Evolutionary conservation across 192 early-diverging fungal species (phyloP).

Genomic region (Gamsiella multidivaricata): DNA sequence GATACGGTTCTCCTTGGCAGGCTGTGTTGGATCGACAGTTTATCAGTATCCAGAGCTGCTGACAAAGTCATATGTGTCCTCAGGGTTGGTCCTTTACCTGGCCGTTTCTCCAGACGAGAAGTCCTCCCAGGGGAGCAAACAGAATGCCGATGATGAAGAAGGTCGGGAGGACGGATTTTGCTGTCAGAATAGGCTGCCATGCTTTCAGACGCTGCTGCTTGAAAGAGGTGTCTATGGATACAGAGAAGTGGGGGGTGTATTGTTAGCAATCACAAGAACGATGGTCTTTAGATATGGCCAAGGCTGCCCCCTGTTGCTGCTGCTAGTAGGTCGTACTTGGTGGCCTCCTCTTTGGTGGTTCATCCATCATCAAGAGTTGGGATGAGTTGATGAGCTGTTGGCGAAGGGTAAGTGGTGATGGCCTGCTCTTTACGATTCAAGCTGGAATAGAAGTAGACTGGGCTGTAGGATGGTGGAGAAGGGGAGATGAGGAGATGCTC

Average conservation of each 20-base stretch:
- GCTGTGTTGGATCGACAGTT: too few species aligned
- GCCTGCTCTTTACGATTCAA: too few species aligned
- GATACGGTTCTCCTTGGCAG: too few species aligned
- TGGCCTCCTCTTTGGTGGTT: conserved; percentile 45
- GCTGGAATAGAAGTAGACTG: too few species aligned
- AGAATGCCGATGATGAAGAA: conserved; percentile 94
- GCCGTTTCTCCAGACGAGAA: conserved; percentile 82
- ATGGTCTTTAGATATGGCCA: too few species aligned
- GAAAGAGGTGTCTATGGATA: conserved; percentile 83
- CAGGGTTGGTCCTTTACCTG: too few species aligned
- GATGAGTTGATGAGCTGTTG: not conserved
- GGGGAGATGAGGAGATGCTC: conserved; percentile 23
- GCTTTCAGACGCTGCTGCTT: conserved; percentile 97
- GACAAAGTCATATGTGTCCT: too few species aligned
- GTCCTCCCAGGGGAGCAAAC: conserved; percentile 93
- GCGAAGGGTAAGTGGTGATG: too few species aligned
- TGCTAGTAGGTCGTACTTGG: conserved; percentile 27
- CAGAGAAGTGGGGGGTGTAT: not conserved
- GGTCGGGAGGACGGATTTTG: conserved; percentile 92
- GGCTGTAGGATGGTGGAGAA: too few species aligned
- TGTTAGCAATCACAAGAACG: not conserved
- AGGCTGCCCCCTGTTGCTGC: too few species aligned
- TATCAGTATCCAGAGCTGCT: too few species aligned
- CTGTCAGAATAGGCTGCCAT: conserved; percentile 98
- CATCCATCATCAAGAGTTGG: conserved; percentile 35